A percentile compares a stretch with the other conserved stretches of the same genome.
Evolutionary conservation across 495 filamentous ascomycete genomes (phyloP).

Genomic region (Aspergillus coremiiformis): DNA sequence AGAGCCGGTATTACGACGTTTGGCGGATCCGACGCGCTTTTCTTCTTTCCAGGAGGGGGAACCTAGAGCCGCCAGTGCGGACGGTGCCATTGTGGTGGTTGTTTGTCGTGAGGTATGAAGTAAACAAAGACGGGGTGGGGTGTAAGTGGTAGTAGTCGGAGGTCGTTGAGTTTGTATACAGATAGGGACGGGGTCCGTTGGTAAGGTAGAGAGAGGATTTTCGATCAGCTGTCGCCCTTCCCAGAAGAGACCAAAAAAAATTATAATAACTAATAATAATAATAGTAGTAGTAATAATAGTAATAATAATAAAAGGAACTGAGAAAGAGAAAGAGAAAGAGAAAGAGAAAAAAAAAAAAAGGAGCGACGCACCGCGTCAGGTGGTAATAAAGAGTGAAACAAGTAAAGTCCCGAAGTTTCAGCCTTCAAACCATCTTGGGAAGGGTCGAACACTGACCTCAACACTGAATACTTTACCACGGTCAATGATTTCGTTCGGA

Average conservation of each 20-base stretch:
- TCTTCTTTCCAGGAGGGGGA: neutral
- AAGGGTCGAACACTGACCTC: neutral
- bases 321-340: too few relatives aligned
- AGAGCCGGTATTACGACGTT: neutral
- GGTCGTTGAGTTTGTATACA: too few relatives aligned
- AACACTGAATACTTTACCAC: neutral
- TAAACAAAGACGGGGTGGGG: too few relatives aligned
- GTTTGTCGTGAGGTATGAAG: neutral
- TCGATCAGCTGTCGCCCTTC: too few relatives aligned
- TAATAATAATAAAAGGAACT: too few relatives aligned
- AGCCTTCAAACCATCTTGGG: neutral
- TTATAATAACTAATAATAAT: too few relatives aligned
- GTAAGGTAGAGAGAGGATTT: too few relatives aligned
- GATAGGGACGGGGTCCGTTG: too few relatives aligned
- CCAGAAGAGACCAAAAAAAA: too few relatives aligned
- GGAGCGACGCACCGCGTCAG: neutral
- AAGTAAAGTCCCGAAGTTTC: neutral
- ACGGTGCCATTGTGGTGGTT: neutral
- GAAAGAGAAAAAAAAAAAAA: neutral
- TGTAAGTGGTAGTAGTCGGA: too few relatives aligned
- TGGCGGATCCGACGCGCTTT: neutral
- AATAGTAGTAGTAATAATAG: too few relatives aligned
- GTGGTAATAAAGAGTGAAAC: neutral
- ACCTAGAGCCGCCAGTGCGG: neutral
- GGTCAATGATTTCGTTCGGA: neutral